phyloP scores from a whole-genome alignment of 371 early-diverging fungal genomes.

The Massospora cicadina region DNA sequence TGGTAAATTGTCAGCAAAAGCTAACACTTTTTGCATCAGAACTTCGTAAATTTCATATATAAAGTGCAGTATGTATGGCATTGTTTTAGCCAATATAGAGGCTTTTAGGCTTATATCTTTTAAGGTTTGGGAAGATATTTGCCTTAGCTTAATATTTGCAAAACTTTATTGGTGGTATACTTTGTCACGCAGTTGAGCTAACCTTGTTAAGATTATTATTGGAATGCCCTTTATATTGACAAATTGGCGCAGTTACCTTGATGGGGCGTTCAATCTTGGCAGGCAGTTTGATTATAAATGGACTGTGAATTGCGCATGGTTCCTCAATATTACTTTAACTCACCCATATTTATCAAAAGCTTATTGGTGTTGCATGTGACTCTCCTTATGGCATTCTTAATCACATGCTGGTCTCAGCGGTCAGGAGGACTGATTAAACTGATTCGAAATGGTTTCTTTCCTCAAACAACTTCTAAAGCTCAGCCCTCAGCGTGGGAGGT shows the following conservation, averaged over 20 bases:
- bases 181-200: slow-evolving; percentile 4
- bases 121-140: too few species aligned
- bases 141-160: not conserved
- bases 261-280: slow-evolving; percentile 66
- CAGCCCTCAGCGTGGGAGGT: slow-evolving; percentile 56
- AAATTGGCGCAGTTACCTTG: slow-evolving; percentile 41
- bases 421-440: slow-evolving; percentile 9
- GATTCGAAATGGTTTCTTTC: not conserved
- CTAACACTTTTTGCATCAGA: too few species aligned
- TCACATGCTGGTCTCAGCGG: slow-evolving; percentile 30
- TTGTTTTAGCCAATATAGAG: too few species aligned
- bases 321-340: slow-evolving; percentile 40
- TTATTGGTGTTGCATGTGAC: slow-evolving; percentile 38
- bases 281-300: slow-evolving; percentile 70
- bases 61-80: too few species aligned
- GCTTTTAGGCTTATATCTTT: too few species aligned
- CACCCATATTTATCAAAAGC: slow-evolving; percentile 28
- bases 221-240: slow-evolving; percentile 51
- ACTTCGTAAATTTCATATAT: too few species aligned
- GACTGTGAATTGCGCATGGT: slow-evolving; percentile 90
- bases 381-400: slow-evolving; percentile 36
- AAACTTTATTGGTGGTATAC: not conserved
- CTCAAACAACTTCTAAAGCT: not conserved
- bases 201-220: slow-evolving; percentile 23
- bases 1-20: not conserved